Evolutionary conservation across 495 filamentous ascomycete species (phyloP).

Genomic region (Daldinia decipiens): DNA sequence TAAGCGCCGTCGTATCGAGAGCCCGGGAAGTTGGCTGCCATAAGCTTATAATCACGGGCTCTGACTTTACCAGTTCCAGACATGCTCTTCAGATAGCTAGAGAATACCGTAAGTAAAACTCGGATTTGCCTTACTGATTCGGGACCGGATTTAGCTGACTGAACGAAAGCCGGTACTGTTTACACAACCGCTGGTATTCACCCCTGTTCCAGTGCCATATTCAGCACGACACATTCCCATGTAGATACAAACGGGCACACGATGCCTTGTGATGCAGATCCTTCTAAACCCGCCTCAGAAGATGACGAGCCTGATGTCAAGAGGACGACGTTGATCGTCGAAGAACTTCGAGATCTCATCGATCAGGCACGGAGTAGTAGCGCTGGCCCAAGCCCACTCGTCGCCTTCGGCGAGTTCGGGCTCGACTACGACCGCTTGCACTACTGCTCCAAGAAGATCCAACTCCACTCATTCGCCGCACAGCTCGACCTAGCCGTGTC

Average conservation of each 20-base stretch:
- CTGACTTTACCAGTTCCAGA: slow-evolving; percentile 78
- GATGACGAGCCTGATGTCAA: slow-evolving; percentile 52
- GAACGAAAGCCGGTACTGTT: slow-evolving; percentile 72
- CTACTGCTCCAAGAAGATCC: slow-evolving; percentile 76
- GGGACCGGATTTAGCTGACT: slow-evolving; percentile 20
- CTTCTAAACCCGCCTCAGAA: slow-evolving; percentile 52
- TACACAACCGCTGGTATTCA: slow-evolving; percentile 94
- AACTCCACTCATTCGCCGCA: slow-evolving; percentile 83
- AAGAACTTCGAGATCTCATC: slow-evolving; percentile 68
- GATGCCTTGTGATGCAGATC: slow-evolving; percentile 57
- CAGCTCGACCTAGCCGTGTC: slow-evolving; percentile 77
- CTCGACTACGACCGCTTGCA: slow-evolving; percentile 94
- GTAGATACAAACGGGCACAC: slow-evolving; percentile 54
- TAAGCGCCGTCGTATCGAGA: slow-evolving; percentile 77
- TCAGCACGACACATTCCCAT: slow-evolving; percentile 68
- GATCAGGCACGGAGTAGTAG: slow-evolving; percentile 52
- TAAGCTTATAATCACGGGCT: slow-evolving; percentile 96
- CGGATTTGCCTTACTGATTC: not conserved
- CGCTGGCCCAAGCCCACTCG: slow-evolving; percentile 58
- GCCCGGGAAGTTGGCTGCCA: slow-evolving; percentile 79
- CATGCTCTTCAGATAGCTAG: slow-evolving; percentile 78
- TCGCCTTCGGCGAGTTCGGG: slow-evolving; percentile 95
- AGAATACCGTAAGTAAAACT: slow-evolving; percentile 70
- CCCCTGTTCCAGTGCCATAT: slow-evolving; percentile 78
- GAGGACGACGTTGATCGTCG: slow-evolving; percentile 59